Base-by-base conservation (phyloP, 1,284 basidiomycete genomes). In the Microstroma glucosiphilum region DNA sequence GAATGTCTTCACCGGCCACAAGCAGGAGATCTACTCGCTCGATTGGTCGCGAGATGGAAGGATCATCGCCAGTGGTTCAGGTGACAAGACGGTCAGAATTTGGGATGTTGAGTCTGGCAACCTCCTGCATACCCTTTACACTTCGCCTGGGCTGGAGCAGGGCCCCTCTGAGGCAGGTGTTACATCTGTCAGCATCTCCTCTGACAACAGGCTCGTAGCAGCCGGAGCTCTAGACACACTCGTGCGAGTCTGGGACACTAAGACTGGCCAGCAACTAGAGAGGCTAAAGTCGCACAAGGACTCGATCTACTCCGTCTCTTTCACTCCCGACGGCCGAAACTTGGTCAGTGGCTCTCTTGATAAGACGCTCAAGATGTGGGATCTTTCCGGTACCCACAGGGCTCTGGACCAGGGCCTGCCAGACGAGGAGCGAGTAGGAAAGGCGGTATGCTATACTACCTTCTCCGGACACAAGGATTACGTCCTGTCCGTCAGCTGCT, bases 21-120 rank as follows among this genome's bases (percentile, higher is more conserved):
- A 87, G 76, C 88, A 90, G 75, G 91, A 92, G 80, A 91, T 94
- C 70, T 94, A 92, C 80, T 90, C 90, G 6, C 85, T 94, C 63
- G 90, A 91, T 77, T 77, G 91, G 78, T 88, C 88, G 9, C 81
- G 84, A 25, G 89, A 93, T 73, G 90, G 91, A 7, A 83, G 86
- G 13, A 85, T 88, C 69, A 86, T 94, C 65, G 88, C 91, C n/a
- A 90, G 89, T 12, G 91, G 90, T 17, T 91, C 89, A 0, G 90
- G 89, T 6, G 92, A 94, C 81, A 88, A 88, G 80, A 91, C 90
- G 11, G 88, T 89, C n/a, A 84, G 89, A 56, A 87, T 93, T 62
- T 94, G 91, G 91, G 87, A 92, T 76, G 86, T 91, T 81, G 82
- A 85, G 25, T 85, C 84, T 19, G 85, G 86, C 13, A 79, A 65